Conservation (phyloP, 495 filamentous ascomycete species). For the Penicillium alfredii region DNA sequence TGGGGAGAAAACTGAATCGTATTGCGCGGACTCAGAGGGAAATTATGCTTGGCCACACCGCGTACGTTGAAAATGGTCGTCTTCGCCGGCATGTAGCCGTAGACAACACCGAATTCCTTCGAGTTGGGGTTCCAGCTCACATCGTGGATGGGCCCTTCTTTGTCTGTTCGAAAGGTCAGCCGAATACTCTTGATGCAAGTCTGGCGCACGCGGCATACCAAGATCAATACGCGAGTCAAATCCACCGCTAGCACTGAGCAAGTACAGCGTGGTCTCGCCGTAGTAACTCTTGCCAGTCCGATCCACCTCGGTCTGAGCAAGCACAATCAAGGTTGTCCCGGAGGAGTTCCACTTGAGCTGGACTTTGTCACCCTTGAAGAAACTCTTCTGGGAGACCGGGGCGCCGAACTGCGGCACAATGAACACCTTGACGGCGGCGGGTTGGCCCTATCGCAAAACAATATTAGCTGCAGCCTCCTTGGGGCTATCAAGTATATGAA, state of each 20-base stretch:
- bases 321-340: constrained; percentile 85
- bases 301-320: constrained; percentile 97
- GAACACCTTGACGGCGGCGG: constrained; percentile 88
- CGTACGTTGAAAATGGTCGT: constrained; percentile 92
- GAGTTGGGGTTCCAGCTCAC: constrained; percentile 97
- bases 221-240: constrained; percentile 89
- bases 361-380: constrained; percentile 98
- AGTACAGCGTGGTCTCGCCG: constrained; percentile 94
- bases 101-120: constrained; percentile 93
- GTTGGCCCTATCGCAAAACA: constrained; percentile 60
- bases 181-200: no score
- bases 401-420: constrained; percentile 77
- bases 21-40: constrained; percentile 82
- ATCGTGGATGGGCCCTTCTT: constrained; percentile 97
- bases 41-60: constrained; percentile 71
- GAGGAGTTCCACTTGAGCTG: constrained; percentile 94
- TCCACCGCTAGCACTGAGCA: constrained; percentile 83
- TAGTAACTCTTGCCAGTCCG: constrained; percentile 98
- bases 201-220: constrained; percentile 46
- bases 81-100: constrained; percentile 97
- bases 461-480: no score
- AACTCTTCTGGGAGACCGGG: constrained; percentile 91
- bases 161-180: no score
- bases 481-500: no score
- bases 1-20: constrained; percentile 93